Conservation (phyloP, 2,329 filamentous ascomycete species). For the Tetracladium maxilliforme region DNA sequence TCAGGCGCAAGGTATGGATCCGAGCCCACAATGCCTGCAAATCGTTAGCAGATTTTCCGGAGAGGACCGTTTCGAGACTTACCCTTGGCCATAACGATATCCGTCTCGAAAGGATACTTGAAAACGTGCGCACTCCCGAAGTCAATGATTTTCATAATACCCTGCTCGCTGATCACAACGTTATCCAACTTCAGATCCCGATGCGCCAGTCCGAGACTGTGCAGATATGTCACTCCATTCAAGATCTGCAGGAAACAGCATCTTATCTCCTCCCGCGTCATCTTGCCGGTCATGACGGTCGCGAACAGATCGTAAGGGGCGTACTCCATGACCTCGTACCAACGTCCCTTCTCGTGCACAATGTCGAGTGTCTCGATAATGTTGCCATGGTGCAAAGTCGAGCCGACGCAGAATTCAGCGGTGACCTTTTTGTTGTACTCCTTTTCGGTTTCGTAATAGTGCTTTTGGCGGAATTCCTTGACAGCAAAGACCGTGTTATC, state of each 20-base stretch:
- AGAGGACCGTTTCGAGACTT: slow-evolving; percentile 18
- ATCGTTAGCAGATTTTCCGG: slow-evolving; percentile 2
- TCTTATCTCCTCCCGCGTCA: slow-evolving; percentile 79
- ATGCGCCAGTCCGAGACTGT: slow-evolving; percentile 89
- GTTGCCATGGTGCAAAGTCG: slow-evolving; percentile 91
- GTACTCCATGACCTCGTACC: slow-evolving; percentile 99
- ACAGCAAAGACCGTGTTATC: slow-evolving; percentile 93
- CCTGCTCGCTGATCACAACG: slow-evolving; percentile 88
- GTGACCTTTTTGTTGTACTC: slow-evolving; percentile 98
- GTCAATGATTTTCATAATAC: slow-evolving; percentile 99
- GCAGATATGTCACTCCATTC: slow-evolving; percentile 85
- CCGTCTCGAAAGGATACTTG: slow-evolving; percentile 90
- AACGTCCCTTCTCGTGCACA: slow-evolving; percentile 81
- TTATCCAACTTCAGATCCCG: slow-evolving; percentile 95
- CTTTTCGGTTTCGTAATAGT: slow-evolving; percentile 84
- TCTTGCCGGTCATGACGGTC: slow-evolving; percentile 97
- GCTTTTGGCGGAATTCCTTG: slow-evolving; percentile 86
- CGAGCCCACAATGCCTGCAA: slow-evolving; percentile 58
- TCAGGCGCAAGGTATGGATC: slow-evolving; percentile 95
- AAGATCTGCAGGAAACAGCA: slow-evolving; percentile 92
- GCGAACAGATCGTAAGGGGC: slow-evolving; percentile 93
- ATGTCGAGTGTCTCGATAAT: slow-evolving; percentile 98
- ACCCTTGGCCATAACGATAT: slow-evolving; percentile 71
- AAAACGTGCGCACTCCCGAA: slow-evolving; percentile 97
- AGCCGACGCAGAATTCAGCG: slow-evolving; percentile 95